Conservation (phyloP, 2,329 filamentous ascomycete species). For the Alternaria triticina region DNA sequence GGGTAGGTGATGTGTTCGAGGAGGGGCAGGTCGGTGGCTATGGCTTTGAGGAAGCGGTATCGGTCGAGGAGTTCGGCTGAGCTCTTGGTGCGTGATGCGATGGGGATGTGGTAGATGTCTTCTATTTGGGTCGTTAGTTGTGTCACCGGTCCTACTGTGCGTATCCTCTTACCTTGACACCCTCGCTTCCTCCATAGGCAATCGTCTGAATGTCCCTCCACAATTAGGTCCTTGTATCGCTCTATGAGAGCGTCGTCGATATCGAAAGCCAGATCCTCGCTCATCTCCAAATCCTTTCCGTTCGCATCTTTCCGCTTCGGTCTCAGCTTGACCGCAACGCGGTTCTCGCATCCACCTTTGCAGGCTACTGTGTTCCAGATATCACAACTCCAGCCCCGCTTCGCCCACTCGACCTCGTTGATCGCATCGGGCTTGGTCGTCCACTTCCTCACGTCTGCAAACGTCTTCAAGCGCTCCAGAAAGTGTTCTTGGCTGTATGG, state of each 20-base stretch:
- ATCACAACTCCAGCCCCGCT: conserved; percentile 87
- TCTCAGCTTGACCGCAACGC: conserved; percentile 78
- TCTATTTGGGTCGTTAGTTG: conserved; percentile 48
- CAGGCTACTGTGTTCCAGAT: conserved; percentile 78
- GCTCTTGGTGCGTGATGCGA: conserved; percentile 48
- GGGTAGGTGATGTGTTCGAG: conserved; percentile 43
- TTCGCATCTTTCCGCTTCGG: conserved; percentile 58
- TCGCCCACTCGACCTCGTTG: conserved; percentile 93
- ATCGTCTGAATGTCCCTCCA: conserved; percentile 76
- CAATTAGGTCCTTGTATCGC: conserved; percentile 75
- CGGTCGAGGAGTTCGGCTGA: conserved; percentile 47
- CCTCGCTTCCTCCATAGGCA: conserved; percentile 87
- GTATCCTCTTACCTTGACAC: conserved; percentile 72
- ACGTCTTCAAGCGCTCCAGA: conserved; percentile 80
- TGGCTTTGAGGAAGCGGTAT: conserved; percentile 48
- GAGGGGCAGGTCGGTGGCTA: conserved; percentile 42
- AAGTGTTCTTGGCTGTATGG: conserved; percentile 86
- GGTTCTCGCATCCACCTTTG: conserved; percentile 78
- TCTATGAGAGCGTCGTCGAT: conserved; percentile 71
- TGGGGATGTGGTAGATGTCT: conserved; percentile 67
- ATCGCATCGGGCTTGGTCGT: conserved; percentile 87
- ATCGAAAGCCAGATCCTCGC: conserved; percentile 54
- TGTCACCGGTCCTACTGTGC: neutral
- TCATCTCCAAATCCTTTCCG: conserved; percentile 58
- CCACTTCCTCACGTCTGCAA: conserved; percentile 91